phyloP scores from a whole-genome alignment of 2,329 filamentous ascomycete species.

The Aspergillus sp. region DNA sequence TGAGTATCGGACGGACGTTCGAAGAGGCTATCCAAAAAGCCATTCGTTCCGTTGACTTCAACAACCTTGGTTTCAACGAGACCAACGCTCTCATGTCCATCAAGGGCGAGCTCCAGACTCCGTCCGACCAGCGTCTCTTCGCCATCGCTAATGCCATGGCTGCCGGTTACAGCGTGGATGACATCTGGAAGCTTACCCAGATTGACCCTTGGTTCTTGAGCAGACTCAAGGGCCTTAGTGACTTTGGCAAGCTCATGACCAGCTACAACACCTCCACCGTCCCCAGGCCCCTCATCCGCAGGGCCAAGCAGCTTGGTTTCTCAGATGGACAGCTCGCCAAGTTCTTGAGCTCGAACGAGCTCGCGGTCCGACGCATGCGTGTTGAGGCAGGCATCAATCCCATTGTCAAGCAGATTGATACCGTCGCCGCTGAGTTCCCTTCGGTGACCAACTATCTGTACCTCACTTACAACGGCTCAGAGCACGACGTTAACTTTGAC shows the following conservation, averaged over 20 bases:
- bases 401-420: slow-evolving; percentile 97
- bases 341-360: slow-evolving; percentile 91
- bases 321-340: slow-evolving; percentile 87
- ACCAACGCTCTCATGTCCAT: slow-evolving; percentile 91
- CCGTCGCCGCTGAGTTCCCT: slow-evolving; percentile 93
- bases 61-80: slow-evolving; percentile 91
- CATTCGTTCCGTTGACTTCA: slow-evolving; percentile 88
- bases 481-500: slow-evolving; percentile 75
- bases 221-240: slow-evolving; percentile 81
- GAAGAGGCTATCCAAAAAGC: slow-evolving; percentile 99
- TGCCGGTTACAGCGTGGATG: slow-evolving; percentile 84
- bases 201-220: slow-evolving; percentile 98
- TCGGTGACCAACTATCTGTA: slow-evolving; percentile 94
- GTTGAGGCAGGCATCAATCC: slow-evolving; percentile 82
- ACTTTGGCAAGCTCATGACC: slow-evolving; percentile 77
- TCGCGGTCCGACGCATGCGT: slow-evolving; percentile 75
- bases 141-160: slow-evolving; percentile 98
- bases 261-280: slow-evolving; percentile 61
- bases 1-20: slow-evolving; percentile 94
- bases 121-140: slow-evolving; percentile 93
- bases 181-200: slow-evolving; percentile 96
- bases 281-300: slow-evolving; percentile 60
- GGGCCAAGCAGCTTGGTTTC: slow-evolving; percentile 91
- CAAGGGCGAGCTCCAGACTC: slow-evolving; percentile 91
- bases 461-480: slow-evolving; percentile 85